Evolutionary conservation across 176 grass and related monocot species (phyloP).

Genomic region (Tillandsia fasciculata): DNA sequence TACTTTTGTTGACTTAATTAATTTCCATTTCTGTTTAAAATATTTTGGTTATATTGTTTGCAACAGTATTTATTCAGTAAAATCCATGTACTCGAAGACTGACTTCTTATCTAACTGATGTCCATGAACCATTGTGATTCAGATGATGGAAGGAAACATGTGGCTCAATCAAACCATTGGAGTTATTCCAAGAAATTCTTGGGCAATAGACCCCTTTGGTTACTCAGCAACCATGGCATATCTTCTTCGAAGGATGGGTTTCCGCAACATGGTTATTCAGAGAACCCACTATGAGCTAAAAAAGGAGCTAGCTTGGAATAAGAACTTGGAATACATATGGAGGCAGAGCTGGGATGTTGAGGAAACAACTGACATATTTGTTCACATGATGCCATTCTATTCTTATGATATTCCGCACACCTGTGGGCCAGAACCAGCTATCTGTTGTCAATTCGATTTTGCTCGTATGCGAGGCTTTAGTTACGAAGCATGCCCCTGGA

Average conservation of each 20-base stretch:
- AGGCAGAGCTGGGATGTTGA: constrained; percentile 93
- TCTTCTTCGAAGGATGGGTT: constrained; percentile 88
- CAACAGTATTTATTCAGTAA: too few species aligned
- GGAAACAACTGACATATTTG: constrained; percentile 95
- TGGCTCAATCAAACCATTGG: constrained; percentile 96
- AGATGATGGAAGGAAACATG: constrained; percentile 96
- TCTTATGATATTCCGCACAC: constrained; percentile 98
- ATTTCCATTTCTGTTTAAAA: too few species aligned
- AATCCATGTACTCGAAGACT: neutral
- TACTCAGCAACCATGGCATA: constrained; percentile 98
- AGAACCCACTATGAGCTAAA: constrained; percentile 96
- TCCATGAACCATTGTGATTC: constrained; percentile 23
- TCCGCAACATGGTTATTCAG: constrained; percentile 94
- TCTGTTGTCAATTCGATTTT: constrained; percentile 99
- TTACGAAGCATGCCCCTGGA: constrained; percentile 88
- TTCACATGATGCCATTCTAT: constrained; percentile 99
- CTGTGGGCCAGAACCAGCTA: constrained; percentile 95
- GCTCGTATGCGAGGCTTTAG: constrained; percentile 67
- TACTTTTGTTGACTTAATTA: too few species aligned
- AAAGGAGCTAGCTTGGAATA: constrained; percentile 74
- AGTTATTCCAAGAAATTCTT: constrained; percentile 94
- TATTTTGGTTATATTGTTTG: too few species aligned
- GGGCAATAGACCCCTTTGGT: constrained; percentile 94
- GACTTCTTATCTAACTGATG: neutral
- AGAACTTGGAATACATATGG: constrained; percentile 95